Conservation (phyloP, 805 yeast genomes). For the Lipomyces anomalus region DNA sequence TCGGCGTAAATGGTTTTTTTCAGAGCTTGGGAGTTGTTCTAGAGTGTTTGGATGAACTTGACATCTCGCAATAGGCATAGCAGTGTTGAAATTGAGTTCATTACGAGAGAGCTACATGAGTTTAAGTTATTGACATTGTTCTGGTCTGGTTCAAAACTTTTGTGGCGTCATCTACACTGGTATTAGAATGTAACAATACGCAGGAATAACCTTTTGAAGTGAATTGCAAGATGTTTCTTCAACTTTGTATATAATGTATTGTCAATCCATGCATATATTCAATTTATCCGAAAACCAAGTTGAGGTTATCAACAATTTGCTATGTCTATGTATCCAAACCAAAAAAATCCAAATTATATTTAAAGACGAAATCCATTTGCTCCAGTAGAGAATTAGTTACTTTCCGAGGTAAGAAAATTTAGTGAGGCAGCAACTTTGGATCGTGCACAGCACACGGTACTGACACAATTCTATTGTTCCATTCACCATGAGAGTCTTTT, state of each 20-base stretch:
- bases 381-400: no score
- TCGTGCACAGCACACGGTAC: conserved; percentile 24
- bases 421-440: conserved; percentile 14
- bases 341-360: neutral
- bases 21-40: conserved; percentile 71
- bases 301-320: neutral
- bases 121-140: no score
- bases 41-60: conserved; percentile 75
- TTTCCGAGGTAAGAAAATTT: no score
- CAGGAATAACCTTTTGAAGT: no score
- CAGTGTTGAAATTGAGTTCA: no score
- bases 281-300: neutral
- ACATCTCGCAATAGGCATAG: conserved; percentile 1
- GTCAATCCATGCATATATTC: no score
- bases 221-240: no score
- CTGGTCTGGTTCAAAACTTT: no score
- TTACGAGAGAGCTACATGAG: no score
- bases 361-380: neutral
- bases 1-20: conserved; percentile 74
- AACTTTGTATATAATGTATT: neutral
- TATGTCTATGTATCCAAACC: neutral
- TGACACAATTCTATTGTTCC: conserved; percentile 16
- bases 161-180: no score
- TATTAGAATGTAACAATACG: no score
- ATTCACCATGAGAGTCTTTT: conserved; percentile 24